Base-by-base conservation (phyloP, 1,284 basidiomycete species). In the Sporisorium reilianum region DNA sequence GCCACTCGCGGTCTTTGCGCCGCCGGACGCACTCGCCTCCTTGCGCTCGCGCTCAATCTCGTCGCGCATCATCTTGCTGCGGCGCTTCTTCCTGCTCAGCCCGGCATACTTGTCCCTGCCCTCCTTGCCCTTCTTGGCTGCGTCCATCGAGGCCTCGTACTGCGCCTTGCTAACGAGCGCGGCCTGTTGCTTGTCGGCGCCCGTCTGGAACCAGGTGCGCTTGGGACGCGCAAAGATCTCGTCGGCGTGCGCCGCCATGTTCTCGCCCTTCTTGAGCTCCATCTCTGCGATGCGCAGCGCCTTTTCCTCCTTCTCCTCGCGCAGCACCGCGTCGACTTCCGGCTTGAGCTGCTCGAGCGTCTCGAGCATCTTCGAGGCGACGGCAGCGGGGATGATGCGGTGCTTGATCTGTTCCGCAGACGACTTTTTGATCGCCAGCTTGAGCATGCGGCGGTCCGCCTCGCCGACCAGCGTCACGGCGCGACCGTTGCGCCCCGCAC, bases 391-490 rank as follows among this genome's bases (percentile, higher is more conserved):
- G 38, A 99, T 88, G 56, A 95, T 90, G 42, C 97, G 91, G 85
- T 98, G 95, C 61, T 93, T 90, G 73, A 97, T 90, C 85, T 93
- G 90, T 82, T 95, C 93, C 62, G 91, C 90, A 4, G 89, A 89
- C 5, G 92, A 90, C 78, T 93, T 91, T 86, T 97, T 98, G 85
- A 98, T 93, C 32, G 93, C 95, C 23, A 92, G 91, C 86, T 97
- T 99, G 77, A 99, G 90, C 89, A 99, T 91, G 85, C 95, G 97
- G 54, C 97, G 91, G 85, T 99, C 97, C 1, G 91, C 89, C 87
- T 99, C 97, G 45, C 97, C 97, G 26, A 99, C 94, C 18, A 99
- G 89, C 1, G 96, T 96, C 50, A 99, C 91, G 10, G 97, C 95
- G 50, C 93, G 68, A 25, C 76, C 75, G 30, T 74, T 70, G 4